Evolutionary conservation across 257 asterid genomes (phyloP).

Genomic region (Solanum sitiens): DNA sequence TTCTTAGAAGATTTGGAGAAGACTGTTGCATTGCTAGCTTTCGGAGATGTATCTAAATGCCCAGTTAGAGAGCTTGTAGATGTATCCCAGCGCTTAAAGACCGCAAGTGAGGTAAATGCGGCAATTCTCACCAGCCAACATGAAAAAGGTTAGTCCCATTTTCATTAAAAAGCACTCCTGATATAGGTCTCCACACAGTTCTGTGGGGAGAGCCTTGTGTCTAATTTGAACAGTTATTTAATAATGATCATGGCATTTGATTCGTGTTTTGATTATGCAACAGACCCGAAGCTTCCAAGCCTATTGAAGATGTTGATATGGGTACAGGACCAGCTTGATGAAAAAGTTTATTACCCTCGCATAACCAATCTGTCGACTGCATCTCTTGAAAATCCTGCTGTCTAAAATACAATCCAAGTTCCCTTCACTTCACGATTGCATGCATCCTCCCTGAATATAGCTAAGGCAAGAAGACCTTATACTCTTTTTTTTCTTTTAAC

Average conservation of each 20-base stretch:
- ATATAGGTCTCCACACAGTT: background rate
- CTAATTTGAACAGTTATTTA: background rate
- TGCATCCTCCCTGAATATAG: background rate
- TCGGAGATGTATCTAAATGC: slow-evolving; percentile 58
- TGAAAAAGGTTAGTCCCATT: slow-evolving; percentile 58
- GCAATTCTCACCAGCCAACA: slow-evolving; percentile 86
- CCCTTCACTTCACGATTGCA: background rate
- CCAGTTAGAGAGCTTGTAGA: slow-evolving; percentile 69
- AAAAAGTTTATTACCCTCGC: slow-evolving; percentile 70
- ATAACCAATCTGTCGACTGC: slow-evolving; percentile 57
- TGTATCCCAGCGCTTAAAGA: slow-evolving; percentile 66
- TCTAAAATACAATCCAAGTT: slow-evolving; percentile 16
- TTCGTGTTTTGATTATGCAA: background rate
- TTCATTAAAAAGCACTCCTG: background rate
- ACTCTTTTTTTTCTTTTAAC: background rate
- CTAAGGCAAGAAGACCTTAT: background rate
- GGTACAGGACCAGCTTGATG: slow-evolving; percentile 76
- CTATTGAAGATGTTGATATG: slow-evolving; percentile 69
- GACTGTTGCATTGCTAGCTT: slow-evolving; percentile 73
- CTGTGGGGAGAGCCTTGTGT: background rate
- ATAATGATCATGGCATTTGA: background rate
- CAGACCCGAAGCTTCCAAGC: slow-evolving; percentile 94
- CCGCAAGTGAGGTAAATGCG: slow-evolving; percentile 86
- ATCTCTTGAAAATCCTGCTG: slow-evolving; percentile 62
- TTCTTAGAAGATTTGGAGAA: slow-evolving; percentile 78